phyloP scores from a whole-genome alignment of 257 asterid genomes.

The Solanum rostratum region DNA sequence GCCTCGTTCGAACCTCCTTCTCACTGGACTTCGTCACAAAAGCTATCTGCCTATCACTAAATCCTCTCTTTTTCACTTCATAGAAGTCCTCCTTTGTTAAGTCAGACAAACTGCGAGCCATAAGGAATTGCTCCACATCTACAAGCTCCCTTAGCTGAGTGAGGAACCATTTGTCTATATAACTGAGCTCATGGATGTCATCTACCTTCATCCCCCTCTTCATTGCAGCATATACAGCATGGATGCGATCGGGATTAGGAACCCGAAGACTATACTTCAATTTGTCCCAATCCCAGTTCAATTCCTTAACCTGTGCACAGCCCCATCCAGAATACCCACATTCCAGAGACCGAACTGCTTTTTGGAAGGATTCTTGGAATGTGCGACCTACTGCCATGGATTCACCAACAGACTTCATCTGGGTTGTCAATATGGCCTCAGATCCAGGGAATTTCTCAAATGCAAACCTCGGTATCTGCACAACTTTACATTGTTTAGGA shows the following conservation, averaged over 20 bases:
- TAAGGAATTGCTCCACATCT: conserved; percentile 72
- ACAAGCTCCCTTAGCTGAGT: conserved; percentile 86
- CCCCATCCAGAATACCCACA: conserved; percentile 90
- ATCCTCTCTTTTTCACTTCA: conserved; percentile 95
- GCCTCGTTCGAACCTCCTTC: conserved; percentile 64
- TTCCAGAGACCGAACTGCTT: conserved; percentile 85
- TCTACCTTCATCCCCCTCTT: conserved; percentile 91
- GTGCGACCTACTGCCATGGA: conserved; percentile 99
- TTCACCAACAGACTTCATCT: conserved; percentile 98
- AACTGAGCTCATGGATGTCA: conserved; percentile 72
- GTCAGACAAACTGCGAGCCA: conserved; percentile 40
- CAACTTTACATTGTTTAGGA: conserved; percentile 4
- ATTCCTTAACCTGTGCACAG: conserved; percentile 73
- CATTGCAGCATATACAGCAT: conserved; percentile 90
- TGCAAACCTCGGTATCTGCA: conserved; percentile 89
- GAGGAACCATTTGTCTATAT: conserved; percentile 84
- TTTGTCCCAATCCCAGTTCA: conserved; percentile 79
- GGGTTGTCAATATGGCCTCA: conserved; percentile 88
- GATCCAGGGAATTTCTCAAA: conserved; percentile 99
- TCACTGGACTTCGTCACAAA: conserved; percentile 69
- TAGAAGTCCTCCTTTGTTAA: conserved; percentile 69
- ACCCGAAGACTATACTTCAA: conserved; percentile 75
- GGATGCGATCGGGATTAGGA: conserved; percentile 86
- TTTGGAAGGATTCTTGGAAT: conserved; percentile 96
- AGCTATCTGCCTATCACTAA: conserved; percentile 89